Conservation (phyloP, 2,329 filamentous ascomycete species). For the Cadophora sp. region DNA sequence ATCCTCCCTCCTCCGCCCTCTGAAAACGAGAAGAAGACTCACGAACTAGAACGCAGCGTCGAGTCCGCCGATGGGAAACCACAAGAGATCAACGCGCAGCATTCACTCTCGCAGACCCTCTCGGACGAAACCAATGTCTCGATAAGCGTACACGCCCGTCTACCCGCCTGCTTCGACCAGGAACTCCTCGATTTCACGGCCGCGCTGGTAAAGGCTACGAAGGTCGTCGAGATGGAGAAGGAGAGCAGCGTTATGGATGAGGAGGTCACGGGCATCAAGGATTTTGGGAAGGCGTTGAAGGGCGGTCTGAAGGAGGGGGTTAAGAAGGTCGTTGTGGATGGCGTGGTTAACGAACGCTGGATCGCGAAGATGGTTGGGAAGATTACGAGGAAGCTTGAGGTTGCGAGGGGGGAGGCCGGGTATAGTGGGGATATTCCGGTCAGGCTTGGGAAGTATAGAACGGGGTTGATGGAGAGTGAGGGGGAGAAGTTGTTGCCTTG, state of each 20-base stretch:
- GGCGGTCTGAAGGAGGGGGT: conserved; percentile 52
- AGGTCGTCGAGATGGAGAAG: conserved; percentile 59
- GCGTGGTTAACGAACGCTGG: conserved; percentile 60
- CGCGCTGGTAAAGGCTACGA: conserved; percentile 62
- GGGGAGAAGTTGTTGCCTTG: conserved; percentile 40
- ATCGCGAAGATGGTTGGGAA: conserved; percentile 56
- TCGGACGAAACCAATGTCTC: conserved; percentile 57
- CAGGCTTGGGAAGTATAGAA: conserved; percentile 35
- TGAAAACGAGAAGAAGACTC: conserved; percentile 42
- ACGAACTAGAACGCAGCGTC: conserved; percentile 47
- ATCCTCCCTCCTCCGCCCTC: conserved; percentile 53
- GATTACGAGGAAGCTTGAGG: conserved; percentile 55
- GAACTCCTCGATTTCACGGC: conserved; percentile 60
- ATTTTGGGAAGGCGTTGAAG: conserved; percentile 42
- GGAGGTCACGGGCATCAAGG: conserved; percentile 43
- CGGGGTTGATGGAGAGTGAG: conserved; percentile 28
- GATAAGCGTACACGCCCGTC: conserved; percentile 54
- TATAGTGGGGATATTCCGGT: conserved; percentile 57
- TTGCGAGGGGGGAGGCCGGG: conserved; percentile 56
- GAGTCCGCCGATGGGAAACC: conserved; percentile 52
- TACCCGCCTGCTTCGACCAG: conserved; percentile 58
- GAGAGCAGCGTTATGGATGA: conserved; percentile 44
- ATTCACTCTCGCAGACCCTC: conserved; percentile 49
- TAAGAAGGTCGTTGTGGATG: conserved; percentile 54
- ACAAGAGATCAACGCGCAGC: conserved; percentile 49